These are phyloP conservation scores for Neovahlkampfia damariscottae DNA, from an alignment of 78 protist species.

Conservation along the genomic window DNA sequence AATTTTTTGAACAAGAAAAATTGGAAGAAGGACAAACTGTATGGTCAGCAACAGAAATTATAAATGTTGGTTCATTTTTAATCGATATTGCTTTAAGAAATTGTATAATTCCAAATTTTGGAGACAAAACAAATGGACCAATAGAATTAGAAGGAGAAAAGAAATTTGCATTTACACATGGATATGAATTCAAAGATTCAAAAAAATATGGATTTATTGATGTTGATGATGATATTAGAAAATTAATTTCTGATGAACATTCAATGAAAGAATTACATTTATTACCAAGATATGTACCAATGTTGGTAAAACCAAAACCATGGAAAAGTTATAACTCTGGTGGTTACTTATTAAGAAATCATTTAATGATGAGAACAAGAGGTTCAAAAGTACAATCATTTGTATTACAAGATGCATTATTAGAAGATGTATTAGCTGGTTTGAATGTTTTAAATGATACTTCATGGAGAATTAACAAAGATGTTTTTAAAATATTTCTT, in stretches of 20 bases:
- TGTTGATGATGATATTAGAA: no score
- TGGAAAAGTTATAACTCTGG: not conserved
- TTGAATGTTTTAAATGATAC: slow-evolving; percentile 36
- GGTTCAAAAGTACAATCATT: not conserved
- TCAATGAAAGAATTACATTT: not conserved
- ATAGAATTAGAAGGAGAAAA: no score
- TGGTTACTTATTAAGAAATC: not conserved
- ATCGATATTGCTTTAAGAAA: no score
- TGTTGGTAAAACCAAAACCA: slow-evolving; percentile 12
- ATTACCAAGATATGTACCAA: not conserved
- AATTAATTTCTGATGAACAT: not conserved
- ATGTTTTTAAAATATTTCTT: not conserved
- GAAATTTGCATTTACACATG: no score
- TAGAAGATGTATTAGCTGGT: slow-evolving; percentile 12
- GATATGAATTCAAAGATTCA: no score
- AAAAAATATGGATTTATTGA: no score
- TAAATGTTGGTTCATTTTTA: no score
- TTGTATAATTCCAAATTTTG: no score
- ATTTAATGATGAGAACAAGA: not conserved
- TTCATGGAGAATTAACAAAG: slow-evolving; percentile 57
- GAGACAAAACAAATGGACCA: no score
- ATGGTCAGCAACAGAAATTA: no score
- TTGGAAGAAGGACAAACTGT: no score
- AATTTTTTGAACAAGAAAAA: no score
- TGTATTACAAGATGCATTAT: not conserved